phyloP scores from a whole-genome alignment of 306 rosid genomes.

The Cucurbita pepo region DNA sequence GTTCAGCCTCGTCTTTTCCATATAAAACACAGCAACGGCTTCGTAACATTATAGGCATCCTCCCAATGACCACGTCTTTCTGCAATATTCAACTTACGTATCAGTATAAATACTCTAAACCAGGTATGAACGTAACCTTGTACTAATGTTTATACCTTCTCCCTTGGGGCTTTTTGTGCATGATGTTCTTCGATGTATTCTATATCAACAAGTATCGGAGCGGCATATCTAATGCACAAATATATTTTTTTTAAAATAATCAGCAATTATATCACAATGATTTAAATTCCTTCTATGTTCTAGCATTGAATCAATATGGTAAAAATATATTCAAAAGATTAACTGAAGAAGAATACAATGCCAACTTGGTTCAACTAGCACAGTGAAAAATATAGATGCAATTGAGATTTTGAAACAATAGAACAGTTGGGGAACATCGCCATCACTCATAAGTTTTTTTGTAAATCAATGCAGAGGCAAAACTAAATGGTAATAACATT shows the following conservation, averaged over 20 bases:
- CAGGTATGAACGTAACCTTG: not conserved
- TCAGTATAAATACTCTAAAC: not conserved
- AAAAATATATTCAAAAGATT: not conserved
- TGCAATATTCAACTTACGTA: slow-evolving; percentile 10
- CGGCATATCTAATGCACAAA: slow-evolving; percentile 38
- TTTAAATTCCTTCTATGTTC: not conserved
- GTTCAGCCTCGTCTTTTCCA: slow-evolving; percentile 70
- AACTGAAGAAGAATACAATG: not conserved
- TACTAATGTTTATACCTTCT: slow-evolving; percentile 27
- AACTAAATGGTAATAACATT: not conserved
- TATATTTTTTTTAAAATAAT: not conserved
- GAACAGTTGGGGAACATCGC: not conserved
- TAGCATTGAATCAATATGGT: not conserved
- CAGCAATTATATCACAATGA: not conserved
- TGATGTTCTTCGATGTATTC: slow-evolving; percentile 49
- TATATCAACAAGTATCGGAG: slow-evolving; percentile 57
- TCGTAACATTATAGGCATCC: slow-evolving; percentile 83
- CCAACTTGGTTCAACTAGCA: not conserved
- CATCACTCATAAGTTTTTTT: not conserved
- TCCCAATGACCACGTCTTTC: slow-evolving; percentile 44
- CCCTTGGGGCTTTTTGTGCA: slow-evolving; percentile 12
- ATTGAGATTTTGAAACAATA: not conserved
- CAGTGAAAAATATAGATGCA: not conserved
- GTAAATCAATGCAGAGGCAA: not conserved
- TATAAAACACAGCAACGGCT: slow-evolving; percentile 57